Conservation (phyloP, 2,329 filamentous ascomycete genomes). For the Clarireedia sp. region DNA sequence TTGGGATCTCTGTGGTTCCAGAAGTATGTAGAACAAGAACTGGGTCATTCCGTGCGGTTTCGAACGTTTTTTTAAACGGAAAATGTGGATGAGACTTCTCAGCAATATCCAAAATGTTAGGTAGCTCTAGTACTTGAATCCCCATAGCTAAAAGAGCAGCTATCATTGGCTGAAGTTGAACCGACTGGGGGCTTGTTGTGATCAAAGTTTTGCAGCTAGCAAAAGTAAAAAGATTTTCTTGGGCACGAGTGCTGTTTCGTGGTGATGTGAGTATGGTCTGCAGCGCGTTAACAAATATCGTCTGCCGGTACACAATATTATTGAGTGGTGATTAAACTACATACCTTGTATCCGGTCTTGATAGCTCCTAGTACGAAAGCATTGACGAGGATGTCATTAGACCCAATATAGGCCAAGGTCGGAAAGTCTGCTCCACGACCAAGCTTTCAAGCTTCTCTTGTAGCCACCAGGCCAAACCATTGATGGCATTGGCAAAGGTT, state of each 20-base stretch:
- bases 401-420: slow-evolving; percentile 38
- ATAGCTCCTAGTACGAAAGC: slow-evolving; percentile 2
- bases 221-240: background rate
- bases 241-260: slow-evolving; percentile 4
- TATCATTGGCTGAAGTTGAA: background rate
- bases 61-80: background rate
- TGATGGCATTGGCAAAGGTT: slow-evolving; percentile 15
- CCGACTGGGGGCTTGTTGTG: background rate
- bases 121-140: background rate
- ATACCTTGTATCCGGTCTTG: slow-evolving; percentile 6
- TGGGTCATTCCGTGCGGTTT: background rate
- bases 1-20: slow-evolving; percentile 2
- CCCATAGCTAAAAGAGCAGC: background rate
- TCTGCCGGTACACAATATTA: background rate
- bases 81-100: background rate
- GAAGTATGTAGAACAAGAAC: background rate
- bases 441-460: slow-evolving; percentile 8
- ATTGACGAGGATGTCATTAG: background rate
- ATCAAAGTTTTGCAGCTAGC: background rate
- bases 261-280: slow-evolving; percentile 1
- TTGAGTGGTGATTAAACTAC: background rate
- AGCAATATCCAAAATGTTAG: background rate
- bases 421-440: slow-evolving; percentile 23
- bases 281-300: background rate
- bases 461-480: slow-evolving; percentile 16